Evolutionary conservation across 495 filamentous ascomycete genomes (phyloP).

Genomic region (Penicillium herquei): DNA sequence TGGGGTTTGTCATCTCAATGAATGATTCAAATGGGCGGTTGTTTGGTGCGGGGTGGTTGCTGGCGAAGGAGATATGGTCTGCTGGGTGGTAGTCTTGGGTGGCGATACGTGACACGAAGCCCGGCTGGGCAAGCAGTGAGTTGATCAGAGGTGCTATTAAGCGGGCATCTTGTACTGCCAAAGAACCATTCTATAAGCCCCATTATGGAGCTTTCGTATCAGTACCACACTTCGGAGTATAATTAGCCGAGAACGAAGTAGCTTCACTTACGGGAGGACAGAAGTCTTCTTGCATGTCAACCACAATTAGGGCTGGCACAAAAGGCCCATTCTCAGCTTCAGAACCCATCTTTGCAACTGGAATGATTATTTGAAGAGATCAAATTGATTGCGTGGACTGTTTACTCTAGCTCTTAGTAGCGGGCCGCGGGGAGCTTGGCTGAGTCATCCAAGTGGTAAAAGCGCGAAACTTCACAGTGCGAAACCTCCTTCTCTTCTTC

Average conservation of each 20-base stretch:
- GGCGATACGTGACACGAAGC: constrained; percentile 69
- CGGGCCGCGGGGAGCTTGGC: constrained; percentile 2
- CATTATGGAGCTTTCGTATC: constrained; percentile 4
- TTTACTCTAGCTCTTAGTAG: too few species aligned
- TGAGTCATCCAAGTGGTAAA: constrained; percentile 32
- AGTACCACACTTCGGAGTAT: constrained; percentile 12
- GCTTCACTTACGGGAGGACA: constrained; percentile 69
- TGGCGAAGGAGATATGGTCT: constrained; percentile 86
- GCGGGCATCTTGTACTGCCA: constrained; percentile 74
- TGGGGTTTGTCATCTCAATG: constrained; percentile 59
- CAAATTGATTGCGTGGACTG: too few species aligned
- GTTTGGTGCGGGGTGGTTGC: constrained; percentile 65
- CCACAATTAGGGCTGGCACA: constrained; percentile 60
- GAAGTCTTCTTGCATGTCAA: constrained; percentile 96
- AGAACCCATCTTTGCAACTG: constrained; percentile 9
- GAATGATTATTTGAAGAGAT: too few species aligned
- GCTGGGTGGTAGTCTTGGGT: constrained; percentile 88
- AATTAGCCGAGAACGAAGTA: background rate
- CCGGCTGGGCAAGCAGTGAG: constrained; percentile 64
- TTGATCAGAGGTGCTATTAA: constrained; percentile 70
- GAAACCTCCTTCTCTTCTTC: constrained; percentile 21
- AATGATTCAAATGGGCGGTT: constrained; percentile 65
- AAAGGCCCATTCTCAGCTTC: constrained; percentile 5
- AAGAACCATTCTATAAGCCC: constrained; percentile 65
- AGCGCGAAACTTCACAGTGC: constrained; percentile 9